phyloP scores from a whole-genome alignment of 768 basidiomycete genomes.

The Thelephora ganbajun region DNA sequence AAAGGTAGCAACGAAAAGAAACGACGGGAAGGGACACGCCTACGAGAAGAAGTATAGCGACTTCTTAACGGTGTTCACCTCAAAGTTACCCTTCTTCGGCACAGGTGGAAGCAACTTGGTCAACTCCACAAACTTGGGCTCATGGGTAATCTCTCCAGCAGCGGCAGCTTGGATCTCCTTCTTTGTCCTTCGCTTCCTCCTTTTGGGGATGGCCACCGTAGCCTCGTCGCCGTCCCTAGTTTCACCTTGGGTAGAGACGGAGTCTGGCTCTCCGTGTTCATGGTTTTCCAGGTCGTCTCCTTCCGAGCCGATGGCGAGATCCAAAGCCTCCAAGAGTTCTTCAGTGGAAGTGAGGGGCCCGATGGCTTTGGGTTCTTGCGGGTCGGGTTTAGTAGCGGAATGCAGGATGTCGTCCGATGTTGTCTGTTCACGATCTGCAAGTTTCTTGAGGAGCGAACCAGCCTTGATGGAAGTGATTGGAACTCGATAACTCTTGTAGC shows the following conservation, averaged over 20 bases:
- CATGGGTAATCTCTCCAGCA: too few species aligned
- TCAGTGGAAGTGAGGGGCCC: conserved; percentile 6
- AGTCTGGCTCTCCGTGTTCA: conserved; percentile 11
- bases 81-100: conserved; percentile 76
- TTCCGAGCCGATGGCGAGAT: conserved; percentile 5
- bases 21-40: conserved; percentile 1
- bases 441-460: conserved; percentile 20
- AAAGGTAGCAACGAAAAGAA: too few species aligned
- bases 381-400: background rate
- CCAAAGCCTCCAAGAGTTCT: conserved; percentile 10
- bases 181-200: conserved; percentile 12
- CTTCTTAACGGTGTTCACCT: conserved; percentile 67
- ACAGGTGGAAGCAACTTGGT: conserved; percentile 65
- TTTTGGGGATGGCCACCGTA: conserved; percentile 10
- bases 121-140: conserved; percentile 60
- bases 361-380: conserved; percentile 8
- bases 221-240: conserved; percentile 1
- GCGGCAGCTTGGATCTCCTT: conserved; percentile 7
- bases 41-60: conserved; percentile 94
- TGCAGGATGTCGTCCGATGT: background rate
- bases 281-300: conserved; percentile 12
- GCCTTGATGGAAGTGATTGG: conserved; percentile 36
- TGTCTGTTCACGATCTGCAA: background rate
- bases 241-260: conserved; percentile 1
- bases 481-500: conserved; percentile 62